Evolutionary conservation across 2,329 filamentous ascomycete genomes (phyloP).

Genomic region (Ceratocystis destructans): DNA sequence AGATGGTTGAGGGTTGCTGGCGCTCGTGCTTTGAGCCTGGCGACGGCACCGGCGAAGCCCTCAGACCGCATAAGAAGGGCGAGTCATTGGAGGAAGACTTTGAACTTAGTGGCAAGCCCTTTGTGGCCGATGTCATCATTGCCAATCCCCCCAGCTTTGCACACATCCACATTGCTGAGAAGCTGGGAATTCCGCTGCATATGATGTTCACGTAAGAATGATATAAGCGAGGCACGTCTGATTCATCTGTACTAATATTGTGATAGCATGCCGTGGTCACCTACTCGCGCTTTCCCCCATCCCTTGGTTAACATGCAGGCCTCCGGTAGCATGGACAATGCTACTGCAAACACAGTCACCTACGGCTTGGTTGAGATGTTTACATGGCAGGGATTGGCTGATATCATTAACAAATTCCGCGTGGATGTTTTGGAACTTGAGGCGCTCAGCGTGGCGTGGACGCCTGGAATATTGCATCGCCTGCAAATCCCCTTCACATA

Average conservation of each 20-base stretch:
- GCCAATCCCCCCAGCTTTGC: constrained; percentile 68
- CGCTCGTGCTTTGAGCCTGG: constrained; percentile 69
- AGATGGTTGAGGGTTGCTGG: constrained; percentile 79
- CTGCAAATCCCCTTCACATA: constrained; percentile 77
- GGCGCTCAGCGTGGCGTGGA: constrained; percentile 66
- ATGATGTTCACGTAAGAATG: constrained; percentile 74
- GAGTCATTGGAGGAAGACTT: constrained; percentile 37
- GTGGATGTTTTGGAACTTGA: constrained; percentile 62
- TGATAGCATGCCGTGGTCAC: constrained; percentile 84
- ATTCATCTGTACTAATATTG: constrained; percentile 27
- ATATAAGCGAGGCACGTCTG: neutral
- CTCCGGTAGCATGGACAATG: constrained; percentile 54
- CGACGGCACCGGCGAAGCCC: constrained; percentile 44
- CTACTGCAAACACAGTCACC: constrained; percentile 68
- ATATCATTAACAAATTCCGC: constrained; percentile 80
- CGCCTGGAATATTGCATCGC: constrained; percentile 62
- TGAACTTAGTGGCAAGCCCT: constrained; percentile 39
- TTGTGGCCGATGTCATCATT: constrained; percentile 72
- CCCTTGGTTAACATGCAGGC: constrained; percentile 71
- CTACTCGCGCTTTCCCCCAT: constrained; percentile 73
- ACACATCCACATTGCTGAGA: constrained; percentile 62
- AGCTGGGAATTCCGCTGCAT: constrained; percentile 59
- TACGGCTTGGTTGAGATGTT: constrained; percentile 82
- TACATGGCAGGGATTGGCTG: constrained; percentile 84
- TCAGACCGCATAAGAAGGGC: constrained; percentile 33